phyloP scores from a whole-genome alignment of 139 green algal genomes.

The Parachlorella kessleri region DNA sequence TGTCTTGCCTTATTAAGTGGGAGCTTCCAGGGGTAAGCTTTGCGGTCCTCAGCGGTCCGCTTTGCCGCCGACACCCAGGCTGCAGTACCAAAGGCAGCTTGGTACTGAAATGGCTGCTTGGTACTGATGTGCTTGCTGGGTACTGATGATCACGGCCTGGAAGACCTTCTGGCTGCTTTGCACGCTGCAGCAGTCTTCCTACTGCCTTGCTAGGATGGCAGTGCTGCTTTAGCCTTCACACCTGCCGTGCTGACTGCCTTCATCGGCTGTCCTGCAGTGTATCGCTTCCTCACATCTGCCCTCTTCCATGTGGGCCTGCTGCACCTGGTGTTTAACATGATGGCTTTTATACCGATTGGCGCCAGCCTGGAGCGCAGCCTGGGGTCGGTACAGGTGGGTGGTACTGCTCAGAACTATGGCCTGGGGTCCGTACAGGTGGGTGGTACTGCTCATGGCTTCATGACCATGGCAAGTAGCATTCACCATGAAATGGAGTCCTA shows the following conservation, averaged over 20 bases:
- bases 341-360: constrained; percentile 76
- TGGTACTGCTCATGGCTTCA: too few relatives aligned
- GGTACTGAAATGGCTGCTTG: background rate
- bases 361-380: constrained; percentile 48
- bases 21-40: too few relatives aligned
- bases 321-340: constrained; percentile 84
- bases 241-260: too few relatives aligned
- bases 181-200: too few relatives aligned
- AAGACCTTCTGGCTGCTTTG: background rate
- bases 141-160: background rate
- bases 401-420: too few relatives aligned
- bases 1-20: too few relatives aligned
- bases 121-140: background rate
- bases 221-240: background rate
- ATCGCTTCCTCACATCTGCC: constrained; percentile 54
- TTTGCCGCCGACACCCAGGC: too few relatives aligned
- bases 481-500: too few relatives aligned
- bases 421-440: too few relatives aligned
- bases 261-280: constrained; percentile 33
- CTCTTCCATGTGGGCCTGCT: constrained; percentile 68
- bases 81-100: too few relatives aligned
- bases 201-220: background rate
- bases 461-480: too few relatives aligned
- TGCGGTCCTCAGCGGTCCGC: too few relatives aligned
- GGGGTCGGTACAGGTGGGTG: background rate